These are phyloP conservation scores for Clohesyomyces aquaticus DNA, from an alignment of 495 filamentous ascomycete genomes.

Conservation along the genomic window DNA sequence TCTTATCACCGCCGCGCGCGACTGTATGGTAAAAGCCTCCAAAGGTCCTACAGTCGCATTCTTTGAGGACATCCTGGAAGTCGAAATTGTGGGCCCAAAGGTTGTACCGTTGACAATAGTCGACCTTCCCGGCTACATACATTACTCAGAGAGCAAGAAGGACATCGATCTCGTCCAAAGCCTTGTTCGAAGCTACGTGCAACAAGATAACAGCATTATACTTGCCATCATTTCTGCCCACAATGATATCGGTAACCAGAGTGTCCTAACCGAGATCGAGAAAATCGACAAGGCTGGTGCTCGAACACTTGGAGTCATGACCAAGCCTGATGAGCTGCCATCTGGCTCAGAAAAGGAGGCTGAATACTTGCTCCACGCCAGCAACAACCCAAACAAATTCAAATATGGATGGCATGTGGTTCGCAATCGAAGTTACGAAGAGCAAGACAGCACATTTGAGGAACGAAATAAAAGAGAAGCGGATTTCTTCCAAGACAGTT, in stretches of 20 bases:
- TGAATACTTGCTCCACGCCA: slow-evolving; percentile 28
- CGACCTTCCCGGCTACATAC: slow-evolving; percentile 34
- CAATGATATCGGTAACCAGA: slow-evolving; percentile 56
- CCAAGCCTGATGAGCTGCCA: slow-evolving; percentile 52
- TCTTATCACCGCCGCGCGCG: slow-evolving; percentile 21
- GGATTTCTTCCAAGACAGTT: slow-evolving; percentile 21
- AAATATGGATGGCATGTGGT: slow-evolving; percentile 31
- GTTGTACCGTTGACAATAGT: slow-evolving; percentile 29
- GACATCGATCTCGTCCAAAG: slow-evolving; percentile 9
- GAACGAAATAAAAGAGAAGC: slow-evolving; percentile 19
- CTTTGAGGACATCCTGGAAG: slow-evolving; percentile 27
- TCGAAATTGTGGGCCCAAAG: slow-evolving; percentile 25
- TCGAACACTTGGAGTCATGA: slow-evolving; percentile 60
- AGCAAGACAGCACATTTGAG: slow-evolving; percentile 13
- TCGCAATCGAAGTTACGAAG: slow-evolving; percentile 14
- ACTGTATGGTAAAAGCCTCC: slow-evolving; percentile 12
- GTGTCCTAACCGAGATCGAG: slow-evolving; percentile 51
- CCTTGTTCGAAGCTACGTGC: slow-evolving; percentile 27
- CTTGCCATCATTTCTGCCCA: slow-evolving; percentile 64
- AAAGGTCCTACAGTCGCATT: slow-evolving; percentile 11
- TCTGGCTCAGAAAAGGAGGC: slow-evolving; percentile 38
- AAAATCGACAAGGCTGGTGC: slow-evolving; percentile 50
- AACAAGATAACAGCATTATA: slow-evolving; percentile 58
- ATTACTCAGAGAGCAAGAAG: background rate
- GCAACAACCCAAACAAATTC: slow-evolving; percentile 18